These are phyloP conservation scores for Carpinus viminea DNA, from an alignment of 306 rosid species.

Conservation along the genomic window DNA sequence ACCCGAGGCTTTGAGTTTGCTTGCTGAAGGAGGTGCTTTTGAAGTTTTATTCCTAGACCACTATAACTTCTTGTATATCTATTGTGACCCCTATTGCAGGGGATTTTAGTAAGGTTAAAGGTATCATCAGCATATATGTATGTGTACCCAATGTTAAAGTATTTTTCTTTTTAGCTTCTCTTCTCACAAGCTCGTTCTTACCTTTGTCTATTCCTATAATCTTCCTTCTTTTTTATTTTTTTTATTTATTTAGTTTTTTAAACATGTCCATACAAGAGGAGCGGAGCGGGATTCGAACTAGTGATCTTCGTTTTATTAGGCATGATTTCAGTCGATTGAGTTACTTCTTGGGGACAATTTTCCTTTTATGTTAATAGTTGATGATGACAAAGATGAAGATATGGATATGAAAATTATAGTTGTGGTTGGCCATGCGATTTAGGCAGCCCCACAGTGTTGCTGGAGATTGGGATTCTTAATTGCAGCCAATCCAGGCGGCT, in stretches of 20 bases:
- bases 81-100: constrained; percentile 19
- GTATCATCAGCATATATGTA: constrained; percentile 10
- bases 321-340: too few species aligned
- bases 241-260: too few species aligned
- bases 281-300: too few species aligned
- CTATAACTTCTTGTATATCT: constrained; percentile 42
- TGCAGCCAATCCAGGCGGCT: too few species aligned
- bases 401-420: background rate
- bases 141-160: background rate
- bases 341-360: too few species aligned
- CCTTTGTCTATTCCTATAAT: background rate
- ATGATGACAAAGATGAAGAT: background rate
- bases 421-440: background rate
- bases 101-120: constrained; percentile 8
- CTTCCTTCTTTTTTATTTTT: too few species aligned
- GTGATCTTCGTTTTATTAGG: too few species aligned
- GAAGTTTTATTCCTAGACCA: constrained; percentile 35
- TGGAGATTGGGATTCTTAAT: too few species aligned
- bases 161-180: background rate
- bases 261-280: too few species aligned
- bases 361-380: background rate
- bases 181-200: background rate
- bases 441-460: too few species aligned
- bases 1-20: constrained; percentile 29
- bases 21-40: constrained; percentile 45